Base-by-base conservation (phyloP, 208 protist genomes). In the Wallacemonas sp. region DNA sequence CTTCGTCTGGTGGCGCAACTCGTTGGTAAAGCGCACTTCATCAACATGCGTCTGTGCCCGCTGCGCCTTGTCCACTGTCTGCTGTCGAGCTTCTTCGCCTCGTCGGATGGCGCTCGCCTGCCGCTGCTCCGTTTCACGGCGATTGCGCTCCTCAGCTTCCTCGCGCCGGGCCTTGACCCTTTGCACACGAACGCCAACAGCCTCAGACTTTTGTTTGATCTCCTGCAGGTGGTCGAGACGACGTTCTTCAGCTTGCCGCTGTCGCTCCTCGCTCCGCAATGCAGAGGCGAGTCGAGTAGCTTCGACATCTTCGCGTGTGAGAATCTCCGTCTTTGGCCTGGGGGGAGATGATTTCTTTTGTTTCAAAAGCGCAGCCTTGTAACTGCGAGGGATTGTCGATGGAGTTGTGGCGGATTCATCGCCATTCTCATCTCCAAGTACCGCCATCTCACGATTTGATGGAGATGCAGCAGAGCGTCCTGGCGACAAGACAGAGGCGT, bases 231-330 rank as follows among this genome's bases (percentile, higher is more conserved):
- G 63, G 36, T 87, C 84, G 2, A 89, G 61, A 4, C 90, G 86
- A 38, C 84, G 77, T 70, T 95, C 86, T 56, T 95, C 84, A 1
- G 90, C 90, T 71, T 81, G 82, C 12, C 90, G 84, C 69, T 91
- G 90, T 17, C 90, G 80, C 68, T 95, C 86, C 45, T 91, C 86
- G 47, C 75, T 90, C 19, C 86, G 83, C 17, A 95, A 66, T 5
- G 90, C 82, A 1, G 86, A 89, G 0, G 82, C 77, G 42, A 88
- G 80, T 2, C 90, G 70, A 5, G 83, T 77, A 2, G 77, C 84
- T 62, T 91, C 84, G 31, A 95, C 77, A 11, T 89, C 78, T 26
- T 81, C 79, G 1, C 80, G 74, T 6, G 63, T 78, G 19, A 75
- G 39, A 15, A 17, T 36, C 44, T 44, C 64, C 2, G 30, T 38